phyloP scores from a whole-genome alignment of 2,329 filamentous ascomycete genomes.

The Calonectria fujianensis region DNA sequence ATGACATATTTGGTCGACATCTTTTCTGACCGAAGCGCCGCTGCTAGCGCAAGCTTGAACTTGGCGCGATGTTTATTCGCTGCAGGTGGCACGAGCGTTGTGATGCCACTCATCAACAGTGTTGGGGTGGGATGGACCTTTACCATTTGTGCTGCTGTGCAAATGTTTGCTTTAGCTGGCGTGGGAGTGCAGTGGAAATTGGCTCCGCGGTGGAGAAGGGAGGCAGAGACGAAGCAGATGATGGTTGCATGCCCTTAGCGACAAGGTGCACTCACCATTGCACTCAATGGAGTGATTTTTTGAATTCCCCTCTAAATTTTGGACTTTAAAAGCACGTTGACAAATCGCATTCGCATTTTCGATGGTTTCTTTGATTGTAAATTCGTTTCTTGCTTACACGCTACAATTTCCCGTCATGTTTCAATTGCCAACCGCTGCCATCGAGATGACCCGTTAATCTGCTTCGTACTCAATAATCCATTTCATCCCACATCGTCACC shows the following conservation, averaged over 20 bases:
- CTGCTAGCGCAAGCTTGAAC: constrained; percentile 72
- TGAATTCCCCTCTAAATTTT: too few relatives aligned
- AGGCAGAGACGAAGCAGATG: background rate
- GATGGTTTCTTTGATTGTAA: too few relatives aligned
- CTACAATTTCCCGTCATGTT: background rate
- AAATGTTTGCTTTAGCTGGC: constrained; percentile 63
- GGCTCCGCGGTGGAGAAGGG: constrained; percentile 19
- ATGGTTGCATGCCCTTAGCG: too few relatives aligned
- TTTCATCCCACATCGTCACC: background rate
- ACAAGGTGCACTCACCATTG: too few relatives aligned
- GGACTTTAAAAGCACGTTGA: too few relatives aligned
- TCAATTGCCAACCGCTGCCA: background rate
- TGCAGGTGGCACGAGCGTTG: constrained; percentile 69
- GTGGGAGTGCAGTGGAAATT: constrained; percentile 31
- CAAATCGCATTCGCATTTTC: too few relatives aligned
- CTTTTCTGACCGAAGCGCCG: constrained; percentile 69
- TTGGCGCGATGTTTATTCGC: constrained; percentile 71
- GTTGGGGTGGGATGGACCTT: constrained; percentile 69
- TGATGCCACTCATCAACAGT: constrained; percentile 69
- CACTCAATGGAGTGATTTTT: too few relatives aligned
- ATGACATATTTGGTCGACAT: constrained; percentile 74
- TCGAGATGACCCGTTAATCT: background rate
- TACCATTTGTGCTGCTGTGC: constrained; percentile 65
- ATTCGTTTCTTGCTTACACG: too few relatives aligned
- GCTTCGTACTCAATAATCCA: background rate